Base-by-base conservation (phyloP, 805 yeast genomes). In the Metschnikowia henanensis region DNA sequence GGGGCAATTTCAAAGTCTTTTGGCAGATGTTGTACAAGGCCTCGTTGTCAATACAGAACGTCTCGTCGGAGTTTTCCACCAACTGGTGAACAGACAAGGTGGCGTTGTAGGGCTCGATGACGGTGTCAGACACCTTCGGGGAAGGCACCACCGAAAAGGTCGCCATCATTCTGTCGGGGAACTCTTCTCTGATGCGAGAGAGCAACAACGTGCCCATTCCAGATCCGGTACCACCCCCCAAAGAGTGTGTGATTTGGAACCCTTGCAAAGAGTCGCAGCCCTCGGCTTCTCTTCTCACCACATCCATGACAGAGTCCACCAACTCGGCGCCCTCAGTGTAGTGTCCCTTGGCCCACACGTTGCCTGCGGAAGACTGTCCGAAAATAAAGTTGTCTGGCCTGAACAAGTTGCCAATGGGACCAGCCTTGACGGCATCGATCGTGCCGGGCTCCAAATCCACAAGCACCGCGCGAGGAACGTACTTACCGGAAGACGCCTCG, bases 311-410 rank as follows among this genome's bases (percentile, higher is more conserved):
- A 19, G 89, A 79, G 61, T 90, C 96, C 33, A 87, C 91, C 53
- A 90, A 76, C 73, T 90, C 97, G 4, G 97, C 96, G 58, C 97
- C 97, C 68, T 90, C 97, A 30, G 97, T 90, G 75, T 90, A 90
- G 71, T 87, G 94, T 62, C 97, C 97, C 67, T 89, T 90, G 43
- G 97, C 97, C 97, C 97, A 90, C 58, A 87, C 95, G 61, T 90
- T 90, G 58, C 96, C 97, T 1, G 97, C 97, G 21, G 95, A 87
- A 22, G 91, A 80, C 67, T 88, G 95, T 37, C 96, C 96, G 61
- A 81, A 86, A 51, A 90, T 85, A 59, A 80, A 83, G 72, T 89
- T 89, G 64, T 90, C 97, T 23, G 97, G 97, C 70, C 97, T 85
- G 69, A 88, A 90, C 54, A 90, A 72, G 62, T 83, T 80, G 51